These are phyloP conservation scores for Pythium sukuiense DNA, from an alignment of 352 stramenopile genomes.

Conservation along the genomic window DNA sequence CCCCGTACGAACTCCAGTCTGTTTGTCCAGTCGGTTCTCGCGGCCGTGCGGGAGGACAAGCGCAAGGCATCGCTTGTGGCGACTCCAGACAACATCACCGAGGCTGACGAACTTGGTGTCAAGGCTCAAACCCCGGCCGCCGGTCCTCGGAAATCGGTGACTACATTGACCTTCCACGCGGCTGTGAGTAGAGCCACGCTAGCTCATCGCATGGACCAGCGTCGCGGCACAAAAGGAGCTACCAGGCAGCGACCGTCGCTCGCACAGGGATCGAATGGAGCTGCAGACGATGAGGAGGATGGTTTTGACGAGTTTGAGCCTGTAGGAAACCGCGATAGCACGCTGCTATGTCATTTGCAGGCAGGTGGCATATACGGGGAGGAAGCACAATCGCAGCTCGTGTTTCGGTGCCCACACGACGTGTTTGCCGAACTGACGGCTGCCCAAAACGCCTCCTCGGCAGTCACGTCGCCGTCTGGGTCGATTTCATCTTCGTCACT, in stretches of 20 bases:
- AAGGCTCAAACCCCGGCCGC: not conserved
- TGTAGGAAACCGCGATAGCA: not conserved
- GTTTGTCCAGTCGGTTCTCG: conserved; percentile 54
- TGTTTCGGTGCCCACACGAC: conserved; percentile 23
- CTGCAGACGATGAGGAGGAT: not conserved
- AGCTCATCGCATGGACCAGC: conserved; percentile 16
- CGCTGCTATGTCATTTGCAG: conserved; percentile 43
- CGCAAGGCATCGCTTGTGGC: conserved; percentile 7
- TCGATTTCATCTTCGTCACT: not conserved
- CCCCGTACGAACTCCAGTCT: conserved; percentile 16
- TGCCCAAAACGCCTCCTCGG: not conserved
- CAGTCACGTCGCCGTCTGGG: not conserved
- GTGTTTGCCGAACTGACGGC: conserved; percentile 26
- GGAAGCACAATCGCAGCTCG: conserved; percentile 34
- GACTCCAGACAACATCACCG: not conserved
- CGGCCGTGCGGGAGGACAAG: conserved; percentile 39
- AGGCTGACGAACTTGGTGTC: too few species aligned
- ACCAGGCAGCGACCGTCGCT: not conserved
- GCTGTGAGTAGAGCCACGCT: conserved; percentile 19
- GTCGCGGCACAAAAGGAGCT: not conserved
- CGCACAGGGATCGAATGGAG: not conserved
- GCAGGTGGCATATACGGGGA: conserved; percentile 56
- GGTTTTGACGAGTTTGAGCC: not conserved
- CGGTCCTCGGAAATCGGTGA: conserved; percentile 2
- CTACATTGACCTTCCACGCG: conserved; percentile 17